Conservation (phyloP, 139 green algal genomes). For the Asterochloris sp. region DNA sequence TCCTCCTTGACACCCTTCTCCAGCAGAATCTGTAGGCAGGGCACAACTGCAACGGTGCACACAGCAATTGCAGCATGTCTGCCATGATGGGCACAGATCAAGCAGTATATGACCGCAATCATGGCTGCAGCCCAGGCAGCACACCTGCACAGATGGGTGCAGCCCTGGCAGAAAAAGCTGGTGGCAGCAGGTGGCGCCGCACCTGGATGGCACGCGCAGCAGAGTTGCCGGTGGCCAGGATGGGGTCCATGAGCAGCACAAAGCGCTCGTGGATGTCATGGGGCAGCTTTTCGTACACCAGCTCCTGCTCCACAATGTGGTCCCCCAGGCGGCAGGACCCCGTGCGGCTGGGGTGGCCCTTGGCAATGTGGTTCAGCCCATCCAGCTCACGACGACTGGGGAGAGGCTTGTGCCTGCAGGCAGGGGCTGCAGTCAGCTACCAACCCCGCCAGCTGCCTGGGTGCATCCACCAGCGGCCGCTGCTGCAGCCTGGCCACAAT, state of each 20-base stretch:
- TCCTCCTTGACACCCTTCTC: slow-evolving; percentile 80
- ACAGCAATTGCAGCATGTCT: background rate
- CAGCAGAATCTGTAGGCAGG: slow-evolving; percentile 70
- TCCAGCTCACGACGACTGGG: background rate
- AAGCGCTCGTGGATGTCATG: slow-evolving; percentile 87
- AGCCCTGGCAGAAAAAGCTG: background rate
- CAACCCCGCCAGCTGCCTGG: background rate
- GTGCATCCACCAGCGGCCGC: background rate
- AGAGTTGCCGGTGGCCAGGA: slow-evolving; percentile 77
- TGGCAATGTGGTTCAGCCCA: background rate
- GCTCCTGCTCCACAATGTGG: slow-evolving; percentile 49
- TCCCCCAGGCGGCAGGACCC: slow-evolving; percentile 30
- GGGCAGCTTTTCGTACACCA: slow-evolving; percentile 98
- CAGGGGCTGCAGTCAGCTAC: background rate
- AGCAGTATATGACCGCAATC: background rate
- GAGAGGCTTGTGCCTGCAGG: slow-evolving; percentile 5
- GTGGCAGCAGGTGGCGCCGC: background rate
- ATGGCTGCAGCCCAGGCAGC: background rate
- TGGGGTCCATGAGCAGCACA: slow-evolving; percentile 93
- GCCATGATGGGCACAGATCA: background rate
- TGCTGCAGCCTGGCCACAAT: too few relatives aligned
- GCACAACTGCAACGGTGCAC: background rate
- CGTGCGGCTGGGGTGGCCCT: background rate
- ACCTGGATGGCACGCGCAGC: slow-evolving; percentile 71
- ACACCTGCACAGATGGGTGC: background rate